These are phyloP conservation scores for Globisporangium spinosum DNA, from an alignment of 352 stramenopile genomes.

Conservation along the genomic window DNA sequence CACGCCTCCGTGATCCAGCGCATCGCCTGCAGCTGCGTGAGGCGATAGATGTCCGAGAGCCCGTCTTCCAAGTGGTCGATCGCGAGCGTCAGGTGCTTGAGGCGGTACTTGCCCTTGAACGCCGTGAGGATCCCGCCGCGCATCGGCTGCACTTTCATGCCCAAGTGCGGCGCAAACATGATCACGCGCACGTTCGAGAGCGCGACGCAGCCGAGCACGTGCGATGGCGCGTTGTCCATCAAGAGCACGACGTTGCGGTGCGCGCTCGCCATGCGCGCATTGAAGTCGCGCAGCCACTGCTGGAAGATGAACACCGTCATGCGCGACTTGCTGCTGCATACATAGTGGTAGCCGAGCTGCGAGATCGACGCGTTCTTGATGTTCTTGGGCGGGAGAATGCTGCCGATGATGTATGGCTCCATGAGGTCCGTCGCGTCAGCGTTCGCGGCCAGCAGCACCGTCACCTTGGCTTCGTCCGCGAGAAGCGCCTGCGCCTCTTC, in stretches of 20 bases:
- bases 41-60: constrained; percentile 68
- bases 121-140: constrained; percentile 73
- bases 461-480: constrained; percentile 67
- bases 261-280: constrained; percentile 79
- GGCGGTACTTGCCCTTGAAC: constrained; percentile 86
- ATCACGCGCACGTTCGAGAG: constrained; percentile 87
- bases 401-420: constrained; percentile 85
- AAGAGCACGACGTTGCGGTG: constrained; percentile 81
- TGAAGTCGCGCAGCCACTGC: constrained; percentile 85
- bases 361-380: constrained; percentile 81
- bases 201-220: constrained; percentile 73
- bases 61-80: constrained; percentile 84
- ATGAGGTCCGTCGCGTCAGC: constrained; percentile 76
- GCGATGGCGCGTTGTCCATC: constrained; percentile 85
- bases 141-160: constrained; percentile 87
- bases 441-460: constrained; percentile 70
- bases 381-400: constrained; percentile 62
- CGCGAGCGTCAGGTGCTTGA: constrained; percentile 80
- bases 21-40: constrained; percentile 87
- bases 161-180: constrained; percentile 77
- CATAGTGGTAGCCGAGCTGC: constrained; percentile 84
- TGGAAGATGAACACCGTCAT: constrained; percentile 90
- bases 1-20: constrained; percentile 82
- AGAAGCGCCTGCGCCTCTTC: constrained; percentile 77
- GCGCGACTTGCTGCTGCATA: constrained; percentile 75